Conservation (phyloP, 192 early-diverging fungal species). For the Coemansia sp. region DNA sequence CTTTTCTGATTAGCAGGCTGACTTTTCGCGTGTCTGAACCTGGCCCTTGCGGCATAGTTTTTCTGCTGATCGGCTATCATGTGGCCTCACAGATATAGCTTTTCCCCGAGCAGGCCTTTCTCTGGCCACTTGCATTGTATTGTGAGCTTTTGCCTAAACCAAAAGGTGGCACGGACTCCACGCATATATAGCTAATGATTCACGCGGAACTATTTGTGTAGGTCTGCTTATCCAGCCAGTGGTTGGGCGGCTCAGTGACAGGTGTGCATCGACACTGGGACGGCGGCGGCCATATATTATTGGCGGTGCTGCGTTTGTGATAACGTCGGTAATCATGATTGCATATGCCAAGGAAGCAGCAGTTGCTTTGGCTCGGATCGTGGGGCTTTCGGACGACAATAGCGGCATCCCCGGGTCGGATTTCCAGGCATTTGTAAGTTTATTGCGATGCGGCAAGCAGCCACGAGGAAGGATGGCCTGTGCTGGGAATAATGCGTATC, state of each 20-base stretch:
- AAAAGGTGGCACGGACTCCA: neutral
- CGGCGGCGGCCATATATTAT: constrained; percentile 84
- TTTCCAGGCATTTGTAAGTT: constrained; percentile 30
- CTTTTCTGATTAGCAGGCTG: constrained; percentile 9
- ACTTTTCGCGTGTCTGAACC: neutral
- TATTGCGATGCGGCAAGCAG: neutral
- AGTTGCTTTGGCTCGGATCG: constrained; percentile 9
- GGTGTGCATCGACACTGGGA: constrained; percentile 63
- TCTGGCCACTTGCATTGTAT: neutral
- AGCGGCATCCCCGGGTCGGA: constrained; percentile 18
- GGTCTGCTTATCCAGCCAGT: constrained; percentile 72
- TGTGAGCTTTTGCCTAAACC: neutral
- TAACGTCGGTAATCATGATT: constrained; percentile 35
- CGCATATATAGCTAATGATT: constrained; percentile 4
- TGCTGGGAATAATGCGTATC: neutral
- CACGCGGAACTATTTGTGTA: constrained; percentile 6
- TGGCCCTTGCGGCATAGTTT: neutral
- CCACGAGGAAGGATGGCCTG: constrained; percentile 1
- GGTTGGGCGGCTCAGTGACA: constrained; percentile 82
- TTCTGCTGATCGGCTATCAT: constrained; percentile 3
- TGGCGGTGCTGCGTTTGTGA: constrained; percentile 57
- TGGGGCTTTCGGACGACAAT: constrained; percentile 7
- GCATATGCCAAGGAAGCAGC: constrained; percentile 47
- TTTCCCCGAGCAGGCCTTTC: neutral
- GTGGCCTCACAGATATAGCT: neutral